phyloP scores from a whole-genome alignment of 2,329 filamentous ascomycete species.

The Scedosporium apiospermum region DNA sequence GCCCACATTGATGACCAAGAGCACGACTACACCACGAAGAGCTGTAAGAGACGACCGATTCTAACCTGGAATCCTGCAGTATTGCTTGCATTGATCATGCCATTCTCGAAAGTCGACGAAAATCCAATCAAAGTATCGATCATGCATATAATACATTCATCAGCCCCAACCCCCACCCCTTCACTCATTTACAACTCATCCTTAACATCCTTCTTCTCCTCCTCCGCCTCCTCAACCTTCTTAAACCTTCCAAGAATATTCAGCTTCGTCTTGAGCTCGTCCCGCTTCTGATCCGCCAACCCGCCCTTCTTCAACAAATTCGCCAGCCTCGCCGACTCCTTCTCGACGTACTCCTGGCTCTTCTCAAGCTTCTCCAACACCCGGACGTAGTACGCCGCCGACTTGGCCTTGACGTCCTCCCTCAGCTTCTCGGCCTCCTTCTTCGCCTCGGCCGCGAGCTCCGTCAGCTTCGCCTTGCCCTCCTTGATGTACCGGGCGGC shows the following conservation, averaged over 20 bases:
- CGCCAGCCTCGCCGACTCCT: slow-evolving; percentile 75
- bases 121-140: background rate
- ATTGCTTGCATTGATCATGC: background rate
- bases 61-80: background rate
- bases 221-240: slow-evolving; percentile 55
- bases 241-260: slow-evolving; percentile 79
- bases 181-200: slow-evolving; percentile 53
- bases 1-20: background rate
- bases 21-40: too few species aligned
- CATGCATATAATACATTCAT: background rate
- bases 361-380: slow-evolving; percentile 76
- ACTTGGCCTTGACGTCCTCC: slow-evolving; percentile 57
- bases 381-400: slow-evolving; percentile 88
- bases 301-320: slow-evolving; percentile 79
- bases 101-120: background rate
- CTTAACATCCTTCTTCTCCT: slow-evolving; percentile 40
- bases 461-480: slow-evolving; percentile 40
- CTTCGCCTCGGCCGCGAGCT: slow-evolving; percentile 61
- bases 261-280: slow-evolving; percentile 76
- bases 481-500: slow-evolving; percentile 60
- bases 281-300: slow-evolving; percentile 73
- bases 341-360: slow-evolving; percentile 70
- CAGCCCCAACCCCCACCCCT: background rate
- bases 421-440: slow-evolving; percentile 58
- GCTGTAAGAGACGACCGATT: too few species aligned